Evolutionary conservation across 2,329 filamentous ascomycete genomes (phyloP).

Genomic region (Epicoccum nigrum): DNA sequence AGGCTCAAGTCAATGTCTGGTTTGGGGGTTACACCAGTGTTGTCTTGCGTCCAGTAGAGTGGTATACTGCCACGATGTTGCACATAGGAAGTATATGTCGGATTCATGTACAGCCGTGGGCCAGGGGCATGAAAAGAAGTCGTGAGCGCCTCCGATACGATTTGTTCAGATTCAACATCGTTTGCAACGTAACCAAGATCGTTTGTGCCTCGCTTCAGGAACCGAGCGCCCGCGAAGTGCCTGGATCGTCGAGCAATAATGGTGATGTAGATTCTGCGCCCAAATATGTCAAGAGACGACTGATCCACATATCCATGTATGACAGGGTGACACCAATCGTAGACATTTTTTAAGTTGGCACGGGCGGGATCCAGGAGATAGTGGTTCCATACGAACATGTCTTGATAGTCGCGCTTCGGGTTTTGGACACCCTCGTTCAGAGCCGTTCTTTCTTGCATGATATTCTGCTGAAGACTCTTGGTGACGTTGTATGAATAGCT

Average conservation of each 20-base stretch:
- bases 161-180: slow-evolving; percentile 98
- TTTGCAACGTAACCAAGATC: slow-evolving; percentile 96
- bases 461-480: slow-evolving; percentile 88
- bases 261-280: slow-evolving; percentile 86
- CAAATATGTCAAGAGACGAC: slow-evolving; percentile 75
- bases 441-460: slow-evolving; percentile 76
- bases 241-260: slow-evolving; percentile 91
- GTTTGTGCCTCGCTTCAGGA: slow-evolving; percentile 92
- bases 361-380: slow-evolving; percentile 81
- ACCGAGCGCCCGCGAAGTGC: slow-evolving; percentile 91
- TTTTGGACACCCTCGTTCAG: slow-evolving; percentile 68
- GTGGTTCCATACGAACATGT: slow-evolving; percentile 99
- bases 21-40: slow-evolving; percentile 91
- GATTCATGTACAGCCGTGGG: slow-evolving; percentile 81
- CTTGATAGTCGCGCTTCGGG: slow-evolving; percentile 73
- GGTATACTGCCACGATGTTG: slow-evolving; percentile 97
- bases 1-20: slow-evolving; percentile 94
- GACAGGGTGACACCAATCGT: slow-evolving; percentile 94
- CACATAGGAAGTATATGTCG: slow-evolving; percentile 93
- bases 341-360: slow-evolving; percentile 74
- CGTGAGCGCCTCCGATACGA: slow-evolving; percentile 90
- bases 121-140: slow-evolving; percentile 96
- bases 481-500: slow-evolving; percentile 98
- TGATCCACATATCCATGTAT: slow-evolving; percentile 98
- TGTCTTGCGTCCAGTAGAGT: slow-evolving; percentile 96